Evolutionary conservation across 257 asterid species (phyloP).

Genomic region (Solanum pennellii): DNA sequence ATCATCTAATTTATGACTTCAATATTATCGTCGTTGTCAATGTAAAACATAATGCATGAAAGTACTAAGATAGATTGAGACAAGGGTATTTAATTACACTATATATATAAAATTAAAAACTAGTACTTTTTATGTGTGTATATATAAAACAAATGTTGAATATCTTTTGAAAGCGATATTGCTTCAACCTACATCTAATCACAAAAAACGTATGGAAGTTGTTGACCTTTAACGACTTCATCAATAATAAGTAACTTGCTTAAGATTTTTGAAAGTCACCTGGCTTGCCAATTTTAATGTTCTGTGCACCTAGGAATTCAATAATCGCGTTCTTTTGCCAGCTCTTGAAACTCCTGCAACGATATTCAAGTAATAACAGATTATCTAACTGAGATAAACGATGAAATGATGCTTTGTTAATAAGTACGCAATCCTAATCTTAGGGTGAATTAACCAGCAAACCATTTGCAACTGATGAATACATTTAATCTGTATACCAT

Average conservation of each 20-base stretch:
- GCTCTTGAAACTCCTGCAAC: conserved; percentile 87
- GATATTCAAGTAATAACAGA: neutral
- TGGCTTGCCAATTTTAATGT: conserved; percentile 72
- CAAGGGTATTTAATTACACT: neutral
- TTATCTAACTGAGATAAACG: neutral
- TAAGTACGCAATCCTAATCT: too few relatives aligned
- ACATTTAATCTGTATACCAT: too few relatives aligned
- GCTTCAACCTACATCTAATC: neutral
- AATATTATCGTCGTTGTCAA: neutral
- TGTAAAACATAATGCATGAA: neutral
- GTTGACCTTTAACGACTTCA: neutral
- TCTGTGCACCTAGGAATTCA: conserved; percentile 40
- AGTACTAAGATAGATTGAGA: neutral
- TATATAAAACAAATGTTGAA: too few relatives aligned
- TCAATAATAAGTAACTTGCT: neutral
- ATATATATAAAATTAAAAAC: too few relatives aligned
- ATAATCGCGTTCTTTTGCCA: conserved; percentile 86
- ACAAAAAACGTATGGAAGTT: neutral
- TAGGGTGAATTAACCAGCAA: too few relatives aligned
- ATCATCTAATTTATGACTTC: neutral
- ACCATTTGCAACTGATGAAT: too few relatives aligned
- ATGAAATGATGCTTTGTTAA: neutral
- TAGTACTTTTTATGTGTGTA: too few relatives aligned
- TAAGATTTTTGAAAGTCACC: conserved; percentile 33
- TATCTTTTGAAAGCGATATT: neutral